Conservation (phyloP, 2,329 filamentous ascomycete species). For the Scedosporium aurantiacum region DNA sequence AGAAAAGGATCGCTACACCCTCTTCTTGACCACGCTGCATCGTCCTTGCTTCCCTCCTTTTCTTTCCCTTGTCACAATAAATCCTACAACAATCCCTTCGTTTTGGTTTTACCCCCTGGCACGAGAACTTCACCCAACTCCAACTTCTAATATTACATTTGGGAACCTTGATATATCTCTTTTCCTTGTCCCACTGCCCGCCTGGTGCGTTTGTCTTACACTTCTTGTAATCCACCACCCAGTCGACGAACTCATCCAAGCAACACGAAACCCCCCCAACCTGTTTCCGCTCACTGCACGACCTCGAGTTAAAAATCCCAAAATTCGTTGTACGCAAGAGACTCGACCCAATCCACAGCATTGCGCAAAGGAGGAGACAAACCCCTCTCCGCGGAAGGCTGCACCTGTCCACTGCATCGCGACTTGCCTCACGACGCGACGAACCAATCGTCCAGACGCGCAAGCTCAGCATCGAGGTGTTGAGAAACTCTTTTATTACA, state of each 20-base stretch:
- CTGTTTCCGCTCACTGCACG: neutral
- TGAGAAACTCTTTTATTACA: neutral
- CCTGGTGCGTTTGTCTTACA: slow-evolving; percentile 1
- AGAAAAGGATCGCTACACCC: neutral
- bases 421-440: neutral
- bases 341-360: neutral
- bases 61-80: neutral
- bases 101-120: neutral
- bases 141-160: neutral
- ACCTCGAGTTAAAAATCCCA: neutral
- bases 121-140: neutral
- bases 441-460: neutral
- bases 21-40: neutral
- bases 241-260: neutral
- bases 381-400: neutral
- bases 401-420: neutral
- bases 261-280: neutral
- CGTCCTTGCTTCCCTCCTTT: neutral
- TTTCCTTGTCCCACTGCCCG: neutral
- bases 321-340: neutral
- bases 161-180: neutral
- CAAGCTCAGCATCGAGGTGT: neutral
- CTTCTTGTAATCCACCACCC: neutral
- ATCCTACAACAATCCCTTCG: neutral
- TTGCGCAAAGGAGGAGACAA: neutral